Evolutionary conservation across 345 rosid genomes (phyloP), one percentile per base, ranked within the genome.

Genomic region (Salix purpurea): DNA sequence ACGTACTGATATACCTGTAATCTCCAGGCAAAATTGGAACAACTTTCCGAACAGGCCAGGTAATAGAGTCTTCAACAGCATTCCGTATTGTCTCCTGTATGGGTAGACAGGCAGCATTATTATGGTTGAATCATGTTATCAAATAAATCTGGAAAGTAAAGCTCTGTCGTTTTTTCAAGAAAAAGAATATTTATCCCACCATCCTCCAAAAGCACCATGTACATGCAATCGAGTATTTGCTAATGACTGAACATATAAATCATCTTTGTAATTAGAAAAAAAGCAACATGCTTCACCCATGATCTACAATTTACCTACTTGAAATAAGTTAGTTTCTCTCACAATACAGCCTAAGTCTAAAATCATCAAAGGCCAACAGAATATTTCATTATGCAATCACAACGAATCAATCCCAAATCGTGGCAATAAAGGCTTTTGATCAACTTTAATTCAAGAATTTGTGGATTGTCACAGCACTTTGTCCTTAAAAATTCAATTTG

Each of bases 31-130:
- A 79, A 83, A 96, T 96, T 77, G 98, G 98, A 82, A 96, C 66
- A 84, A 96, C 87, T 90, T 96, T 96, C 76, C 99, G 87, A 65
- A 92, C 96, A 79, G 99, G 99, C 99, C 99, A 96, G 64, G 97
- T 94, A 74, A 96, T 94, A 42, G 97, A 89, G 77, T 94, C 99
- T 83, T 96, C 99, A 76, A 96, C 81, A 9, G 99, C 98, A 90
- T 96, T 91, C 19, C 84, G 77, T 77, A 96, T 96, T 39, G 97
- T 94, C 74, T 86, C 95, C 99, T 96, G 91, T 79, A 80, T 61
- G 81, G 64, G 64, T 46, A 61, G 79, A 81, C 71, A n/a, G 75
- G 62, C 48, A 19, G 24, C 56, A 21, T 76, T 50, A 65, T 44
- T 5, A 66, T 64, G 50, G 44, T 13, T 26, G 23, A n/a, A 36